Evolutionary conservation across 257 asterid genomes (phyloP).

Genomic region (Knoxia roxburghii): DNA sequence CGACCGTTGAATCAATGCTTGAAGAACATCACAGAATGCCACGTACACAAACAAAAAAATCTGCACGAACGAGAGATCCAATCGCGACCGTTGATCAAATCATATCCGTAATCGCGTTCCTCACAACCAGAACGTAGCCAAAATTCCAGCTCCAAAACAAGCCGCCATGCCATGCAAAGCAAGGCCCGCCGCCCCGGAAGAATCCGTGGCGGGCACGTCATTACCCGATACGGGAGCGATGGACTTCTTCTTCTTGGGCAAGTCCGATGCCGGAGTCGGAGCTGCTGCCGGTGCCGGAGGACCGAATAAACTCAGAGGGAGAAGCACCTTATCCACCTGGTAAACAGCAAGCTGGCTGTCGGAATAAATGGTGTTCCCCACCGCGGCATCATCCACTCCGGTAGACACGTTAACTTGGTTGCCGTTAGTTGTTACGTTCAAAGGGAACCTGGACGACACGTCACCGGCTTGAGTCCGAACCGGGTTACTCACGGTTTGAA

Average conservation of each 20-base stretch:
- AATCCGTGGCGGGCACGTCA: slow-evolving; percentile 39
- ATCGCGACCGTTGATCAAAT: slow-evolving; percentile 15
- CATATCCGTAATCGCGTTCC: slow-evolving; percentile 5
- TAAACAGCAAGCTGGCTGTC: slow-evolving; percentile 76
- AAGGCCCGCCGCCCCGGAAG: slow-evolving; percentile 34
- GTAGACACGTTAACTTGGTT: slow-evolving; percentile 78
- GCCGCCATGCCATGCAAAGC: slow-evolving; percentile 37
- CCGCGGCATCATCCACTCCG: slow-evolving; percentile 65
- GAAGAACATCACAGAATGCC: not conserved
- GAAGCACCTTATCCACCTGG: slow-evolving; percentile 76
- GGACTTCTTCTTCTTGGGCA: slow-evolving; percentile 29
- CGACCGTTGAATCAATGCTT: slow-evolving; percentile 8
- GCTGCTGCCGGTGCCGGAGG: slow-evolving; percentile 56
- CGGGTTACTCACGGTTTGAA: slow-evolving; percentile 86
- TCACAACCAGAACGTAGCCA: slow-evolving; percentile 29
- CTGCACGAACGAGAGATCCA: too few species aligned
- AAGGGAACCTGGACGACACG: slow-evolving; percentile 43
- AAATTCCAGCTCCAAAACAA: slow-evolving; percentile 23
- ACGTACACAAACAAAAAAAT: not conserved
- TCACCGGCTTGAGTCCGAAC: slow-evolving; percentile 84
- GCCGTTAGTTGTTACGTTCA: slow-evolving; percentile 70
- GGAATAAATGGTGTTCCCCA: slow-evolving; percentile 53
- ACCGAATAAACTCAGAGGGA: slow-evolving; percentile 66
- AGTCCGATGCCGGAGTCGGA: slow-evolving; percentile 30
- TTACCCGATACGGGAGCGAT: slow-evolving; percentile 45